Evolutionary conservation across 2,329 filamentous ascomycete species (phyloP).

Genomic region (Penicillium brasilianum): DNA sequence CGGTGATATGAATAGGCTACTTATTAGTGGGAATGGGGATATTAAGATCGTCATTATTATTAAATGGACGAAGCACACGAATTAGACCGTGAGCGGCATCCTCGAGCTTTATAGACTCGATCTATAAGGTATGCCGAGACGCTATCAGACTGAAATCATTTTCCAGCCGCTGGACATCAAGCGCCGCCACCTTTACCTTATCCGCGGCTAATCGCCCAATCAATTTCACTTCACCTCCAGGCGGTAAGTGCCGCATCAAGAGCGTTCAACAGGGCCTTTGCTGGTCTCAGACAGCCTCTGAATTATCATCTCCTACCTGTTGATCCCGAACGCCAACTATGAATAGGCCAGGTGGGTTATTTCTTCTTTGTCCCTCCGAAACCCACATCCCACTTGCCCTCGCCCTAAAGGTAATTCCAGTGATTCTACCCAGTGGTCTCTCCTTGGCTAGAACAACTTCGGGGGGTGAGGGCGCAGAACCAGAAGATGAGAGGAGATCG

Average conservation of each 20-base stretch:
- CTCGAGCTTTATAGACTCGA: no score
- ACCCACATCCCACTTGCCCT: slow-evolving; percentile 14
- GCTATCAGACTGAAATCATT: no score
- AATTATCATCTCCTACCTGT: slow-evolving; percentile 11
- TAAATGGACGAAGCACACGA: no score
- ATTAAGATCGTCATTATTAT: no score
- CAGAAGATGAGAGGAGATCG: slow-evolving; percentile 9
- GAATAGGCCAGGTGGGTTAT: slow-evolving; percentile 57
- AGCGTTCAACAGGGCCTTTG: slow-evolving; percentile 26
- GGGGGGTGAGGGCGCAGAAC: not conserved
- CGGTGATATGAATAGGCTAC: no score
- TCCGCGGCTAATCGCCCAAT: slow-evolving; percentile 34
- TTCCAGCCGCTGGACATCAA: no score
- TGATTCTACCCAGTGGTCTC: slow-evolving; percentile 2
- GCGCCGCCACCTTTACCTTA: no score
- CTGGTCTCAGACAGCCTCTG: slow-evolving; percentile 22
- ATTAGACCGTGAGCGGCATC: no score
- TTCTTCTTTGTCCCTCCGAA: slow-evolving; percentile 32
- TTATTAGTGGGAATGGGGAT: no score
- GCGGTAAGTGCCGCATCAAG: slow-evolving; percentile 34
- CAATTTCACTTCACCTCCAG: slow-evolving; percentile 38
- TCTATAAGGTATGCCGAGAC: no score
- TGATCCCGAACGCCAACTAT: slow-evolving; percentile 38
- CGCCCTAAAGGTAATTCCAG: slow-evolving; percentile 10
- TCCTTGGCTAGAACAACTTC: slow-evolving; percentile 18